Evolutionary conservation across 1,284 basidiomycete genomes (phyloP).

Genomic region (Gymnopus androsaceus): DNA sequence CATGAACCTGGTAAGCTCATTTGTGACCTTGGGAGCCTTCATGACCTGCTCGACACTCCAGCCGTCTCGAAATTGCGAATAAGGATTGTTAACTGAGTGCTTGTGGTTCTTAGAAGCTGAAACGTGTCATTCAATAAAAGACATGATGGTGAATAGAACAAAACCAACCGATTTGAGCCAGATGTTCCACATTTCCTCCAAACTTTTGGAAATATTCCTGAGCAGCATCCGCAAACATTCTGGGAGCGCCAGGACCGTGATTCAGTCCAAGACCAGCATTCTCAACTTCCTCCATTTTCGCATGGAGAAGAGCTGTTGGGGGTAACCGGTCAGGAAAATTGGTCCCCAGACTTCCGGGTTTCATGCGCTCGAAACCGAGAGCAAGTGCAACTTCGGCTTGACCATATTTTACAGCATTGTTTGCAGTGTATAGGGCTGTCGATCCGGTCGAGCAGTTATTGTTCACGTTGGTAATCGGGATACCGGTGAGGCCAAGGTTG

Average conservation of each 20-base stretch:
- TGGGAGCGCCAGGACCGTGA: slow-evolving; percentile 69
- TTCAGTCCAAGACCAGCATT: slow-evolving; percentile 54
- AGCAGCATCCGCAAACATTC: slow-evolving; percentile 80
- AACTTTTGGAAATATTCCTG: slow-evolving; percentile 79
- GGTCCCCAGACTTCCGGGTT: slow-evolving; percentile 72
- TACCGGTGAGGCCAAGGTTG: slow-evolving; percentile 81
- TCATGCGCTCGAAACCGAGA: slow-evolving; percentile 87
- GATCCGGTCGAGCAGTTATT: slow-evolving; percentile 84
- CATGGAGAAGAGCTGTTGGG: slow-evolving; percentile 54
- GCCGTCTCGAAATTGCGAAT: slow-evolving; percentile 81
- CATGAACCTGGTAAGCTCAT: slow-evolving; percentile 83
- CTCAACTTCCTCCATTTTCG: slow-evolving; percentile 55
- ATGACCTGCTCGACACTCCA: slow-evolving; percentile 75
- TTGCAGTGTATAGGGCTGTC: slow-evolving; percentile 72
- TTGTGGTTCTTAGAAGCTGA: slow-evolving; percentile 82
- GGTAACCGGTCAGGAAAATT: slow-evolving; percentile 71
- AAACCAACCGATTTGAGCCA: slow-evolving; percentile 73
- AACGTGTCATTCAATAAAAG: background rate
- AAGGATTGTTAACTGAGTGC: slow-evolving; percentile 82
- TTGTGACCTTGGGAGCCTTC: slow-evolving; percentile 66
- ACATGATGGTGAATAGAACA: background rate
- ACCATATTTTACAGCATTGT: slow-evolving; percentile 68
- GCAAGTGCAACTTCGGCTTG: slow-evolving; percentile 79
- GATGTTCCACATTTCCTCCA: slow-evolving; percentile 67
- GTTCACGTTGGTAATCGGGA: slow-evolving; percentile 86